These are phyloP conservation scores for Coix lacrymajobi DNA, from an alignment of 176 grass and related monocot genomes.

Conservation along the genomic window DNA sequence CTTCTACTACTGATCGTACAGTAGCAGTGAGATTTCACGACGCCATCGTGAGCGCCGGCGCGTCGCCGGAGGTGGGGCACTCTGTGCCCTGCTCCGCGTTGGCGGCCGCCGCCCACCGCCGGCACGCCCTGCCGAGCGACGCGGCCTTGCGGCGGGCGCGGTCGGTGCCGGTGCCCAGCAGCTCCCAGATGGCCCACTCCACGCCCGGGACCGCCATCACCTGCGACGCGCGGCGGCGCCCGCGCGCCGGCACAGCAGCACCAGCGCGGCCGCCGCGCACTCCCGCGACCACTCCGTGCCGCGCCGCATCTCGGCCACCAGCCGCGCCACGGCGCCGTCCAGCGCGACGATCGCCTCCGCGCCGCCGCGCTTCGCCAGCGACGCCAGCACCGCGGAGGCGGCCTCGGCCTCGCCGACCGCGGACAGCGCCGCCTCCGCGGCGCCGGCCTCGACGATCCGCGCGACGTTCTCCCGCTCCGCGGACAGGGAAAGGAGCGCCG, in stretches of 20 bases:
- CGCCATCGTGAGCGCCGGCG: not conserved
- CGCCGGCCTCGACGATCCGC: conserved; percentile 48
- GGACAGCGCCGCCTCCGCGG: conserved; percentile 42
- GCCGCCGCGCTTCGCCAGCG: conserved; percentile 70
- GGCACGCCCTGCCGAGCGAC: conserved; percentile 74
- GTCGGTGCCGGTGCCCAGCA: conserved; percentile 75
- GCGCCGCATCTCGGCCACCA: conserved; percentile 55
- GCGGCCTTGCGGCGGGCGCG: conserved; percentile 82
- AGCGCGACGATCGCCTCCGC: conserved; percentile 62
- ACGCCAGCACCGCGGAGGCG: conserved; percentile 48
- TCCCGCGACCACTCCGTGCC: conserved; percentile 79
- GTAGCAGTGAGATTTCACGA: not conserved
- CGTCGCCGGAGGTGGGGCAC: conserved; percentile 8
- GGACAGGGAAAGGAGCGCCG: conserved; percentile 64
- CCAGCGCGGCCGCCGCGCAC: conserved; percentile 66
- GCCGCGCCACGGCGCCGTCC: conserved; percentile 37
- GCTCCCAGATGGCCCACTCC: conserved; percentile 91
- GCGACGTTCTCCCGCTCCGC: conserved; percentile 70
- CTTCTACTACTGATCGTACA: conserved; percentile 3
- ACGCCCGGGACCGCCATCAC: conserved; percentile 60
- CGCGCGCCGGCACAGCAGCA: conserved; percentile 67
- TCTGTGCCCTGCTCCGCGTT: conserved; percentile 35
- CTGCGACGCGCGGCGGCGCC: conserved; percentile 39
- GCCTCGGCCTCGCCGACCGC: conserved; percentile 40
- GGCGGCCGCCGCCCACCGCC: conserved; percentile 49